These are phyloP conservation scores for Prunus salicina DNA, from an alignment of 306 rosid genomes.

Conservation along the genomic window DNA sequence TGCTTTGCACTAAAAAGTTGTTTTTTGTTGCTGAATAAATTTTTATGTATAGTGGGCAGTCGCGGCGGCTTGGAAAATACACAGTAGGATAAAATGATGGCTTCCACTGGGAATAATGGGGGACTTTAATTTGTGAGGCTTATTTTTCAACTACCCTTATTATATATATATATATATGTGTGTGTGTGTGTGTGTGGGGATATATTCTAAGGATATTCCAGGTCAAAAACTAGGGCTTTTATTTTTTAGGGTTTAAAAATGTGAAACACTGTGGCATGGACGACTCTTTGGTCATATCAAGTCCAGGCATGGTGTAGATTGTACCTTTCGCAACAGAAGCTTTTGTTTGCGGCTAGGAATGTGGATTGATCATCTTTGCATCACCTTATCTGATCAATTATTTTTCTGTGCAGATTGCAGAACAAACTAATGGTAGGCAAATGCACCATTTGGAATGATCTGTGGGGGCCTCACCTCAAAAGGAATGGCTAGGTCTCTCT, in stretches of 20 bases:
- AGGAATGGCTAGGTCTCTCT: not conserved
- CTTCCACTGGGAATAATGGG: slow-evolving; percentile 9
- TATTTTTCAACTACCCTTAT: not conserved
- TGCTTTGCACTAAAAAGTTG: not conserved
- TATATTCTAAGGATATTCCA: slow-evolving; percentile 38
- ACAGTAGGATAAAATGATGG: not conserved
- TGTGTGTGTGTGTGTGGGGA: no score
- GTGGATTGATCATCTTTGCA: not conserved
- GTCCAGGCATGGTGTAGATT: not conserved
- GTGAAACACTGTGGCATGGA: not conserved
- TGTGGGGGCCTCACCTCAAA: not conserved
- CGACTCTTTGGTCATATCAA: slow-evolving; percentile 2
- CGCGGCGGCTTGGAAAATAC: slow-evolving; percentile 31
- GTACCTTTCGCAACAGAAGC: not conserved
- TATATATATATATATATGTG: no score
- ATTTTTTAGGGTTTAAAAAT: no score
- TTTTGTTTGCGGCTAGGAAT: not conserved
- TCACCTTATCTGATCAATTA: not conserved
- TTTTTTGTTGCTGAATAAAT: not conserved
- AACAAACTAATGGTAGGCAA: not conserved
- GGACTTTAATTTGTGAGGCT: slow-evolving; percentile 1
- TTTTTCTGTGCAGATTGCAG: no score
- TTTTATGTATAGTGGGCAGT: slow-evolving; percentile 3
- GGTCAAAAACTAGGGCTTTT: not conserved
- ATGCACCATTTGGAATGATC: not conserved